A percentile compares a stretch with the other conserved stretches of the same genome.
phyloP scores from a whole-genome alignment of 331 rosid genomes.

The Prunus yedoensis region DNA sequence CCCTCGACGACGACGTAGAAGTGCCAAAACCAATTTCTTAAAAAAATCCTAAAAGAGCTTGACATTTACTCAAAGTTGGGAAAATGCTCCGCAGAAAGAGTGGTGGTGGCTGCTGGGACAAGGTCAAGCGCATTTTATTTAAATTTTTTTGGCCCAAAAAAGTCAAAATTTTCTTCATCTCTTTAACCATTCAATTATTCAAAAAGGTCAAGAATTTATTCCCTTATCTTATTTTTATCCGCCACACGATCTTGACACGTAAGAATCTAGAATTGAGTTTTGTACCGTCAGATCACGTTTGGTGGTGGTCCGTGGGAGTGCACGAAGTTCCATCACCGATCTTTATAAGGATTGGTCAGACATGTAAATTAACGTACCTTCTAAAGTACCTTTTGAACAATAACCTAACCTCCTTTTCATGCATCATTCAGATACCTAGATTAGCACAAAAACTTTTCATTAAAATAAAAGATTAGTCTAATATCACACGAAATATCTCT shows the following conservation, averaged over 20 bases:
- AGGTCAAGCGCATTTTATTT: slow-evolving; percentile 13
- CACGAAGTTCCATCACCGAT: background rate
- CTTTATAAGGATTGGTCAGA: background rate
- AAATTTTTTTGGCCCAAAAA: background rate
- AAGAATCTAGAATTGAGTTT: slow-evolving; percentile 5
- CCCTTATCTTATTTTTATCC: slow-evolving; percentile 7
- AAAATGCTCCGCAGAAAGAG: background rate
- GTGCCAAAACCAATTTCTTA: background rate
- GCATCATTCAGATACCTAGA: background rate
- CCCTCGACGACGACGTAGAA: background rate
- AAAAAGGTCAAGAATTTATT: slow-evolving; percentile 16
- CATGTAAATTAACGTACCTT: slow-evolving; percentile 2
- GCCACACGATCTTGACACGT: slow-evolving; percentile 24
- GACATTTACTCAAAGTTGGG: background rate
- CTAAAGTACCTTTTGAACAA: background rate
- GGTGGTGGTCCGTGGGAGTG: background rate
- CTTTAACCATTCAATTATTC: background rate
- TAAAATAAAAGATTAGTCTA: background rate
- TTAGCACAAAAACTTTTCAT: background rate
- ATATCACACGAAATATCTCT: background rate
- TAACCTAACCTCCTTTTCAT: background rate
- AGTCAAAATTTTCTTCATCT: background rate
- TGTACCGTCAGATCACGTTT: slow-evolving; percentile 17
- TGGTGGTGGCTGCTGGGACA: slow-evolving; percentile 7
- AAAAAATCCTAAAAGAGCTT: background rate